phyloP scores from a whole-genome alignment of 1,284 basidiomycete species.

The Sphaerobolus stellatus region DNA sequence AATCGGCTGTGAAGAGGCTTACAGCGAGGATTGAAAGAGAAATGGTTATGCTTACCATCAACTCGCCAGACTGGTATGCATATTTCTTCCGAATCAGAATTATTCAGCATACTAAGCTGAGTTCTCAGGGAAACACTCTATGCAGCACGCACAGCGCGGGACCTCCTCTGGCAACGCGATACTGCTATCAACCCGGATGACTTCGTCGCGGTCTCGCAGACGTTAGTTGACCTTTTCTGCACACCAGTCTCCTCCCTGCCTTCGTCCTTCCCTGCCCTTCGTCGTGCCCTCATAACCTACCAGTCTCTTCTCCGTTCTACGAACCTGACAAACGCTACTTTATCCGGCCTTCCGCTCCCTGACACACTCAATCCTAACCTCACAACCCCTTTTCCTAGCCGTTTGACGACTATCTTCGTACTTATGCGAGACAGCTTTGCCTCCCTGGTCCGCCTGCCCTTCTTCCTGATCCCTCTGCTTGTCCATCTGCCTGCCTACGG shows the following conservation, averaged over 20 bases:
- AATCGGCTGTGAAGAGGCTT: slow-evolving; percentile 84
- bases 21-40: slow-evolving; percentile 73
- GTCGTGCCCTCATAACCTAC: slow-evolving; percentile 76
- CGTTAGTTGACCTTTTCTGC: slow-evolving; percentile 89
- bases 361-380: slow-evolving; percentile 74
- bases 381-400: slow-evolving; percentile 72
- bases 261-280: slow-evolving; percentile 59
- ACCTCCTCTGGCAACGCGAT: slow-evolving; percentile 84
- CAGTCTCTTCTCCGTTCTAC: slow-evolving; percentile 84
- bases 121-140: slow-evolving; percentile 78
- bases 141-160: slow-evolving; percentile 84
- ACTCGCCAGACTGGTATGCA: slow-evolving; percentile 87
- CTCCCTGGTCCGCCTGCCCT: slow-evolving; percentile 72
- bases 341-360: slow-evolving; percentile 78
- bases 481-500: slow-evolving; percentile 83
- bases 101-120: background rate
- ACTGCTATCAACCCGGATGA: slow-evolving; percentile 73
- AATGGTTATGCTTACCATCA: slow-evolving; percentile 78
- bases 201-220: slow-evolving; percentile 84
- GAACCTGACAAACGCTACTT: slow-evolving; percentile 77
- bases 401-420: slow-evolving; percentile 75
- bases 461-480: slow-evolving; percentile 82
- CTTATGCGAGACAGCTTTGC: slow-evolving; percentile 76
- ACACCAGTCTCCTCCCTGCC: slow-evolving; percentile 63
- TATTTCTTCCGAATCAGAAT: slow-evolving; percentile 10